A percentile compares a stretch with the other conserved stretches of the same genome.
These are phyloP conservation scores for Aurantiochytrium sp. DNA, from an alignment of 108 stramenopile species.

Conservation along the genomic window DNA sequence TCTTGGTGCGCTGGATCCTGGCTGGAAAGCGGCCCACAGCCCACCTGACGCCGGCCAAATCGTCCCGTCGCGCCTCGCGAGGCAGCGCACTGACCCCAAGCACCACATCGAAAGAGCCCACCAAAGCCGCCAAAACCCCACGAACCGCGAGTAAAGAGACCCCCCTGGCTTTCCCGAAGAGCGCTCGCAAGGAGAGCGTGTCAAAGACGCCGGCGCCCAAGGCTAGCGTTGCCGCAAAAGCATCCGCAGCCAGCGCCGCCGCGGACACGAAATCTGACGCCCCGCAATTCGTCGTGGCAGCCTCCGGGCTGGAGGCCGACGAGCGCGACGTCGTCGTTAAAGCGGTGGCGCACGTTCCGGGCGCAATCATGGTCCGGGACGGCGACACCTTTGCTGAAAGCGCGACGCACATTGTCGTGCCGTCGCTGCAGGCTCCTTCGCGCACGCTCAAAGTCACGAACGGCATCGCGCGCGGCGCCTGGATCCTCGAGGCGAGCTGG, in stretches of 20 bases:
- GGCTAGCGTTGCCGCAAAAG: no score
- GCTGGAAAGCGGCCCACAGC: background rate
- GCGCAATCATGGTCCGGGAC: background rate
- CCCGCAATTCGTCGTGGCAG: background rate
- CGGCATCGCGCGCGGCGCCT: slow-evolving; percentile 4
- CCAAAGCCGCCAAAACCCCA: no score
- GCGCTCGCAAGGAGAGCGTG: no score
- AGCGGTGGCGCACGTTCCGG: background rate
- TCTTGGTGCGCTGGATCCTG: background rate
- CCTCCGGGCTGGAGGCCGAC: background rate
- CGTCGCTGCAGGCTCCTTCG: background rate
- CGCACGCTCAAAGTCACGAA: slow-evolving; percentile 12
- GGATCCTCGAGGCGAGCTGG: background rate
- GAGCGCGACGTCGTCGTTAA: background rate
- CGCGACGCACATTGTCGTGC: background rate
- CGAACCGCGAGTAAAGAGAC: no score
- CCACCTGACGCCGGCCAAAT: background rate
- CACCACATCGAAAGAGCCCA: no score
- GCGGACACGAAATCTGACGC: no score
- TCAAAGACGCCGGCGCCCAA: no score
- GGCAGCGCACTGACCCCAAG: background rate
- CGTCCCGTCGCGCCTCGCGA: background rate
- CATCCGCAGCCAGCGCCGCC: no score
- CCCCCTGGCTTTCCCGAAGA: no score
- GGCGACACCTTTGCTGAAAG: background rate